Evolutionary conservation across 176 grass and related monocot species (phyloP).

Genomic region (Eleusine indica): DNA sequence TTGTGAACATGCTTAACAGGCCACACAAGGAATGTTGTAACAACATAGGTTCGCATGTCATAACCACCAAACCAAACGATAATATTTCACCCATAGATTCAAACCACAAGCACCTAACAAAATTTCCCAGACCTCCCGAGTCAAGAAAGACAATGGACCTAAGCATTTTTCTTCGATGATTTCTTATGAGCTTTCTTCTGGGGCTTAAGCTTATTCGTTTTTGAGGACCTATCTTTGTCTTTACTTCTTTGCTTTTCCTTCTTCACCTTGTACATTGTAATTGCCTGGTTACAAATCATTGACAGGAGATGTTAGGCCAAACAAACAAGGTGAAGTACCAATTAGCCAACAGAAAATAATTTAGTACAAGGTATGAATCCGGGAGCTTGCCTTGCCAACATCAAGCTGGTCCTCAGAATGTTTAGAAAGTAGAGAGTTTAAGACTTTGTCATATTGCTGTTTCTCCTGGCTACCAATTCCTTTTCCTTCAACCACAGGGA

Average conservation of each 20-base stretch:
- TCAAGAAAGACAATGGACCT: constrained; percentile 20
- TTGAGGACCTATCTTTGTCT: constrained; percentile 39
- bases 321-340: background rate
- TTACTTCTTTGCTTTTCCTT: constrained; percentile 74
- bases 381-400: constrained; percentile 65
- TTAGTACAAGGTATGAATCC: background rate
- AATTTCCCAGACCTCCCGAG: background rate
- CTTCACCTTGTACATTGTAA: constrained; percentile 78
- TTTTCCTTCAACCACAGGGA: constrained; percentile 69
- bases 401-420: constrained; percentile 61
- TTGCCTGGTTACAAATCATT: constrained; percentile 51
- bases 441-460: constrained; percentile 64
- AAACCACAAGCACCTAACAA: constrained; percentile 26
- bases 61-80: constrained; percentile 21
- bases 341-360: background rate
- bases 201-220: constrained; percentile 55
- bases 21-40: background rate
- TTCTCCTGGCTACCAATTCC: constrained; percentile 64
- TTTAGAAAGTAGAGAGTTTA: constrained; percentile 55
- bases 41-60: constrained; percentile 9
- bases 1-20: background rate
- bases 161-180: constrained; percentile 63
- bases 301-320: constrained; percentile 15
- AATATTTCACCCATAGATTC: constrained; percentile 33
- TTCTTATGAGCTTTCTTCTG: constrained; percentile 72